Conservation (phyloP, 2,329 filamentous ascomycete genomes). For the Sarocladium brachiariae region DNA sequence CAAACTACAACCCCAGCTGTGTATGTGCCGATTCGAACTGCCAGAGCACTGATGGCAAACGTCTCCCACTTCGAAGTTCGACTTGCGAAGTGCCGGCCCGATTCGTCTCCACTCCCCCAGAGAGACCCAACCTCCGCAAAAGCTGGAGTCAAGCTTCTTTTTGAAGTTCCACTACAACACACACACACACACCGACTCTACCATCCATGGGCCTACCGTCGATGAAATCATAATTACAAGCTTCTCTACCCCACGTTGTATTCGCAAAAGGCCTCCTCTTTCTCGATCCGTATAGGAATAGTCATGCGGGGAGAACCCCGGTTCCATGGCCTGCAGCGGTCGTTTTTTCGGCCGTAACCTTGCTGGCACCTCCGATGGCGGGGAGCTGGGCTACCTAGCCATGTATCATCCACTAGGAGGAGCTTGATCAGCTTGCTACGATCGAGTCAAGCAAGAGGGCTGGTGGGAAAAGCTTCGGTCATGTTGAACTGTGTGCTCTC, state of each 20-base stretch:
- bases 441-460: too few species aligned
- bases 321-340: not conserved
- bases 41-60: too few species aligned
- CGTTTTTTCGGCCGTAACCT: not conserved
- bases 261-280: not conserved
- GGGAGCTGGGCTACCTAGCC: not conserved
- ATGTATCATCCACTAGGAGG: not conserved
- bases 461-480: too few species aligned
- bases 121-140: not conserved
- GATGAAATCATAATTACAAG: not conserved
- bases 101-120: constrained; percentile 1
- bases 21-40: too few species aligned
- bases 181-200: not conserved
- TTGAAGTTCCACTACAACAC: not conserved
- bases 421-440: too few species aligned
- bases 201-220: not conserved
- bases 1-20: too few species aligned
- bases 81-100: not conserved
- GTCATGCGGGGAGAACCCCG: not conserved
- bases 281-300: not conserved
- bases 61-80: too few species aligned
- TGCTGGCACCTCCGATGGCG: not conserved
- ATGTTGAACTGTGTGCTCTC: too few species aligned
- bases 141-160: not conserved
- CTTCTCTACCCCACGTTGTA: not conserved